A percentile compares a stretch with the other conserved stretches of the same genome.
Conservation (phyloP, 352 stramenopile genomes). For the Phytophthora sp. region DNA sequence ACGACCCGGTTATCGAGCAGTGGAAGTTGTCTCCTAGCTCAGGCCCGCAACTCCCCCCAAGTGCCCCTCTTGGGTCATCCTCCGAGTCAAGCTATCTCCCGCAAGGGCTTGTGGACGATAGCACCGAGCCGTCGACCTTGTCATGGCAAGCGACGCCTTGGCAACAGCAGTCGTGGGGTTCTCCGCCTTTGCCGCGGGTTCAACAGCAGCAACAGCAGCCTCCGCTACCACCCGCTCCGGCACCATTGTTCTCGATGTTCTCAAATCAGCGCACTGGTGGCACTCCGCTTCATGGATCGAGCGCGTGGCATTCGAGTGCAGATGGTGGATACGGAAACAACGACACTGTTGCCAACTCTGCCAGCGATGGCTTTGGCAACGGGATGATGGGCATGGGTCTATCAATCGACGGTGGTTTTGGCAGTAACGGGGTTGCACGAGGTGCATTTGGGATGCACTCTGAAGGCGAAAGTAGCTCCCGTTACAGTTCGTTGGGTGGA, state of each 20-base stretch:
- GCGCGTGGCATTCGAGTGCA: slow-evolving; percentile 35
- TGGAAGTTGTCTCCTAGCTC: slow-evolving; percentile 77
- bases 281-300: slow-evolving; percentile 39
- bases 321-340: slow-evolving; percentile 31
- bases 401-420: slow-evolving; percentile 44
- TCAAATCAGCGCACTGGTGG: slow-evolving; percentile 38
- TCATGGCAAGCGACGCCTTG: slow-evolving; percentile 63
- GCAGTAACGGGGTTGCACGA: slow-evolving; percentile 26
- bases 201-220: slow-evolving; percentile 44
- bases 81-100: slow-evolving; percentile 57
- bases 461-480: slow-evolving; percentile 23
- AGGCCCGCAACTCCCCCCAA: slow-evolving; percentile 44
- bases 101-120: slow-evolving; percentile 45
- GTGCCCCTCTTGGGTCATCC: slow-evolving; percentile 52
- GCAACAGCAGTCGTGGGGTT: slow-evolving; percentile 66
- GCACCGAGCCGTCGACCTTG: slow-evolving; percentile 36
- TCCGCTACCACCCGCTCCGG: slow-evolving; percentile 46
- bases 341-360: slow-evolving; percentile 15
- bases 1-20: slow-evolving; percentile 79
- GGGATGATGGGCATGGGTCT: slow-evolving; percentile 56
- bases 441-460: slow-evolving; percentile 44
- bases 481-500: slow-evolving; percentile 66
- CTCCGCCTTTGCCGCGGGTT: slow-evolving; percentile 37
- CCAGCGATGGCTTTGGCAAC: slow-evolving; percentile 51
- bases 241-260: slow-evolving; percentile 72